Evolutionary conservation across 2,329 filamentous ascomycete genomes (phyloP).

Genomic region (Triangularia verruculosa): DNA sequence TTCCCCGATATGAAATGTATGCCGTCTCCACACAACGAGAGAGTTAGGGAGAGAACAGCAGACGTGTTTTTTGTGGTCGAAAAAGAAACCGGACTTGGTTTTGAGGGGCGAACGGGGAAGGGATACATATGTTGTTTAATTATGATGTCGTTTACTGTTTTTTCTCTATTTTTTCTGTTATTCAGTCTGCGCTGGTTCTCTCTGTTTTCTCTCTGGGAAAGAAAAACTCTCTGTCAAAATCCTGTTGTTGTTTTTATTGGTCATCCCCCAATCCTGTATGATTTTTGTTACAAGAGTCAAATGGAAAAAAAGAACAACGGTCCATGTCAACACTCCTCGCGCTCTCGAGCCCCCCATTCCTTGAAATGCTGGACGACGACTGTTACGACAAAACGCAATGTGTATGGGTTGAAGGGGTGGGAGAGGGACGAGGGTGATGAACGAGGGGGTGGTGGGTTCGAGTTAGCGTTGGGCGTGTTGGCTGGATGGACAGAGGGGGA

Average conservation of each 20-base stretch:
- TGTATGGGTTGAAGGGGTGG: not conserved
- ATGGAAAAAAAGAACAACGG: not conserved
- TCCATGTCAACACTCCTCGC: not conserved
- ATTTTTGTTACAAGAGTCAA: not conserved
- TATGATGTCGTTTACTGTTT: conserved; percentile 34
- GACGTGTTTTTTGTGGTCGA: conserved; percentile 25
- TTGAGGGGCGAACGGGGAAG: conserved; percentile 14
- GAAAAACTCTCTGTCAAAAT: too few species aligned
- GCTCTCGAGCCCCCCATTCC: not conserved
- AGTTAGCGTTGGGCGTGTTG: not conserved
- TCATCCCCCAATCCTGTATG: not conserved
- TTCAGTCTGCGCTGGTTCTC: not conserved
- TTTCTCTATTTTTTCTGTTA: conserved; percentile 22
- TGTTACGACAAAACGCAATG: not conserved
- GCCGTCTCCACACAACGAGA: not conserved
- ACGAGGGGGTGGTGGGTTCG: not conserved
- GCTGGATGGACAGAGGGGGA: not conserved
- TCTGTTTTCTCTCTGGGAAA: not conserved
- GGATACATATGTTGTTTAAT: conserved; percentile 32
- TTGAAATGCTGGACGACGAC: not conserved
- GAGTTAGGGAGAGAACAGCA: not conserved
- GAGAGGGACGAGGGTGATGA: not conserved
- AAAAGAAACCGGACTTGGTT: conserved; percentile 8
- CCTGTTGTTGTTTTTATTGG: not conserved
- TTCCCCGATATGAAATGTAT: not conserved